Base-by-base conservation (phyloP, 169 alveolate genomes). In the Plasmodium vivax region DNA sequence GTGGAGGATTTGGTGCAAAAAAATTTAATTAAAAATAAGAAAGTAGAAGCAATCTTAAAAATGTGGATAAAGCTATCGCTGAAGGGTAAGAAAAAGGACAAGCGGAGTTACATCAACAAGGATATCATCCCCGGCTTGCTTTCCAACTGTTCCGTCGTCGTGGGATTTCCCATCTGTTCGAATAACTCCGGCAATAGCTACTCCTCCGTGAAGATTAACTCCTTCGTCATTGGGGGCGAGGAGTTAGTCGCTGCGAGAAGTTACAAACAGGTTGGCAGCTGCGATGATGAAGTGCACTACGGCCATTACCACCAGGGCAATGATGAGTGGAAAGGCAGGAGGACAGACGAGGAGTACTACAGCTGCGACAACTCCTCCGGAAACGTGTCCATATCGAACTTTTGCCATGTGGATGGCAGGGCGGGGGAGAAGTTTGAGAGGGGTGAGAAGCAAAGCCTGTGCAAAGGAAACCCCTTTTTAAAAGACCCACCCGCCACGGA, bases 121-220 rank as follows among this genome's bases (percentile, higher is more conserved):
- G 72, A 92, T 9, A 34, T 83, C 58, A 92, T 92, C 41, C 95
- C 95, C n/a, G 95, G 95, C 32, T 85, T 95, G 54, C 96, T 95
- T 7, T 93, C 97, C 45, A 91, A 91, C 85, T 95, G 97, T 74
- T 77, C 95, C 14, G 79, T 95, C 74, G 97, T 88, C 45, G 94
- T 84, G 9, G 96, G 95, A 23, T 81, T 92, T 75, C 83, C 95
- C 19, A 43, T 56, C 83, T 14, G 43, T 12, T 41, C 47, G 41
- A 74, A 58, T 71, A 82, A 72, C 58, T 27, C 51, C 3, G 47
- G 32, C 51, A 82, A 47, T 36, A 41, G 34, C 27, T 10, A 27
- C 38, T 71, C 56, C 16, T 82, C 92, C 7, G 92, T 92, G 58
- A 92, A 82, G 83, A 92, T 92, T 27, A 92, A 92, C 68, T 92